A percentile compares a stretch with the other conserved stretches of the same genome.
phyloP scores from a whole-genome alignment of 306 rosid genomes.

The Macrotyloma uniflorum region DNA sequence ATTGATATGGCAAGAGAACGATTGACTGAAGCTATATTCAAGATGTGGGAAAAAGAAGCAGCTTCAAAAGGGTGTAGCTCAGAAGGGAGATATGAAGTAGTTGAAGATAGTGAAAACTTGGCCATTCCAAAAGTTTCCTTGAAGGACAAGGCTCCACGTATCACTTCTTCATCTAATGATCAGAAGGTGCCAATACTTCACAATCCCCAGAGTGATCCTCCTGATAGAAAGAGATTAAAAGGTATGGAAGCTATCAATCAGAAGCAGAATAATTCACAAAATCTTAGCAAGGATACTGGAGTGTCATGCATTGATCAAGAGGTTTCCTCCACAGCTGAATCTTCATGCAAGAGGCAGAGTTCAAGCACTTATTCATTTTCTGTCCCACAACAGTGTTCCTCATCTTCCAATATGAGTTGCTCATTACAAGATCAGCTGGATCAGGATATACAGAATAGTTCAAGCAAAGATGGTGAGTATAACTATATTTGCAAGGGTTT shows the following conservation, averaged over 20 bases:
- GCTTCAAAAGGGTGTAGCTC: slow-evolving; percentile 45
- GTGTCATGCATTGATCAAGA: slow-evolving; percentile 37
- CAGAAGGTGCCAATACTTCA: slow-evolving; percentile 31
- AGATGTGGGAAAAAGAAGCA: slow-evolving; percentile 81
- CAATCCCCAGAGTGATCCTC: slow-evolving; percentile 13
- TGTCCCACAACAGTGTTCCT: slow-evolving; percentile 35
- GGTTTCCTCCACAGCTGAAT: slow-evolving; percentile 24
- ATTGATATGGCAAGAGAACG: slow-evolving; percentile 48
- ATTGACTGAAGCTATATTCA: slow-evolving; percentile 66
- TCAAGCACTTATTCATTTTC: slow-evolving; percentile 26
- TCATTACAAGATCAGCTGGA: slow-evolving; percentile 8
- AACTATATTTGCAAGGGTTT: not conserved
- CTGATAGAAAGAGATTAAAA: slow-evolving; percentile 22
- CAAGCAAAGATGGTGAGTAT: slow-evolving; percentile 21
- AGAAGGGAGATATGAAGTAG: slow-evolving; percentile 34
- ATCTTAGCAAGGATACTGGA: slow-evolving; percentile 20
- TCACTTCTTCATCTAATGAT: slow-evolving; percentile 8
- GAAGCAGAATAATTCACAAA: not conserved
- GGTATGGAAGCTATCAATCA: not conserved
- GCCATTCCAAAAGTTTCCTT: slow-evolving; percentile 31
- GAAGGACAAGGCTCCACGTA: slow-evolving; percentile 13
- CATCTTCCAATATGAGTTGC: slow-evolving; percentile 14
- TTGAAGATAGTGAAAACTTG: slow-evolving; percentile 10
- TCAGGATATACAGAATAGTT: slow-evolving; percentile 11
- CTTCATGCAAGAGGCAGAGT: slow-evolving; percentile 32